Conservation (phyloP, 2,329 filamentous ascomycete genomes). For the Beauveria bassiana region DNA sequence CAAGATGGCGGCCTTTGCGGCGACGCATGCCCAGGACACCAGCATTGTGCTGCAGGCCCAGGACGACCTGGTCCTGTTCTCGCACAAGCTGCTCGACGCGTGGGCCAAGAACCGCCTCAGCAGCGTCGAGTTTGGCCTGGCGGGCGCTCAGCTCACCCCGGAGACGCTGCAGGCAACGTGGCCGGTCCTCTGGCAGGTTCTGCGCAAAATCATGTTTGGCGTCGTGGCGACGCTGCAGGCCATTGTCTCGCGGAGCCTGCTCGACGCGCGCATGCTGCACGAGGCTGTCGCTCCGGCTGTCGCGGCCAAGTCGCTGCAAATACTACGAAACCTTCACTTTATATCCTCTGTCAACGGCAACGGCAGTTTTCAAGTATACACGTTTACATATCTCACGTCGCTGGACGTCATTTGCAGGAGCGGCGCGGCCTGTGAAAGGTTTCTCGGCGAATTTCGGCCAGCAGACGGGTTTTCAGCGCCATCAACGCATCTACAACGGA, state of each 20-base stretch:
- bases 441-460: conserved; percentile 55
- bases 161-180: conserved; percentile 61
- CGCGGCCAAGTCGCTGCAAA: conserved; percentile 63
- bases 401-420: conserved; percentile 76
- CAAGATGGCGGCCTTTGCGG: conserved; percentile 55
- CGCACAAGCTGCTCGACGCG: conserved; percentile 55
- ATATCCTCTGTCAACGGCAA: conserved; percentile 68
- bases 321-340: conserved; percentile 72
- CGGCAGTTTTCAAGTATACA: conserved; percentile 72
- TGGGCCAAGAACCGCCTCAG: conserved; percentile 73
- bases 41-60: conserved; percentile 39
- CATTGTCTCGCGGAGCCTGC: conserved; percentile 55
- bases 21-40: conserved; percentile 45
- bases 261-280: conserved; percentile 41
- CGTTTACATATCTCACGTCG: conserved; percentile 73
- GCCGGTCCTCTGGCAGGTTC: conserved; percentile 64
- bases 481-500: conserved; percentile 48
- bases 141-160: conserved; percentile 52
- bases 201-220: conserved; percentile 70
- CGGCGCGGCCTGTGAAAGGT: conserved; percentile 54
- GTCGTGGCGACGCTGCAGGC: conserved; percentile 68
- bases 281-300: conserved; percentile 49
- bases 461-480: conserved; percentile 24
- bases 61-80: conserved; percentile 61
- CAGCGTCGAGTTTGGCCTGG: conserved; percentile 60